phyloP scores from a whole-genome alignment of 192 early-diverging fungal genomes.

The Entomortierella beljakovae region DNA sequence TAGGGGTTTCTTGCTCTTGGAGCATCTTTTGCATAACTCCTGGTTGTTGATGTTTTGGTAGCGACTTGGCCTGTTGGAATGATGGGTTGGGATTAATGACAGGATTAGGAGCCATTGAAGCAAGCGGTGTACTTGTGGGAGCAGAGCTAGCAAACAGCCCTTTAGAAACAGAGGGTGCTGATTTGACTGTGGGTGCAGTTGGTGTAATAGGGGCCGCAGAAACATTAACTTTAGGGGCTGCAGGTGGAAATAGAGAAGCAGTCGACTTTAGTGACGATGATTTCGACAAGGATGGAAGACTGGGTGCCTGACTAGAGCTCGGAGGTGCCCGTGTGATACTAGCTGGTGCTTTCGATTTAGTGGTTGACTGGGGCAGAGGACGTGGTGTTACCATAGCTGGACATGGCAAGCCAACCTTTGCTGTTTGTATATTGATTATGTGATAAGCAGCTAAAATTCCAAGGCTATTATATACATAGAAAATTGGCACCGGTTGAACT shows the following conservation, averaged over 20 bases:
- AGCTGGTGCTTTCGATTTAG: neutral
- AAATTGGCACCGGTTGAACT: constrained; percentile 72
- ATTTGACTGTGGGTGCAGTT: neutral
- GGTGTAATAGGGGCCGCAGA: neutral
- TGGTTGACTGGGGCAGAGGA: constrained; percentile 1
- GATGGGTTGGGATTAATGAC: constrained; percentile 7
- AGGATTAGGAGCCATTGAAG: constrained; percentile 21
- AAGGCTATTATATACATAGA: constrained; percentile 78
- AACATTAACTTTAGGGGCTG: neutral
- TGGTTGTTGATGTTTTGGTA: neutral
- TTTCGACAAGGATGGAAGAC: neutral
- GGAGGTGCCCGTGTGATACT: neutral
- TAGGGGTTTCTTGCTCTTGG: constrained; percentile 19
- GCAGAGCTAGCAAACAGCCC: constrained; percentile 1
- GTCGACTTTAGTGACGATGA: neutral
- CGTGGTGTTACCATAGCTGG: constrained; percentile 50
- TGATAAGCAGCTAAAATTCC: constrained; percentile 75
- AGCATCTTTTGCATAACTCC: constrained; percentile 34
- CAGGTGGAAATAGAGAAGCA: neutral
- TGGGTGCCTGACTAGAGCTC: neutral
- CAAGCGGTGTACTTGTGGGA: neutral
- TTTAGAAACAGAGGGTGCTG: neutral
- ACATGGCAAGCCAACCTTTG: constrained; percentile 53
- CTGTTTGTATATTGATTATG: constrained; percentile 68
- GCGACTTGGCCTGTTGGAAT: neutral